Evolutionary conservation across 2,329 filamentous ascomycete species (phyloP).

Genomic region (Escovopsis weberi): DNA sequence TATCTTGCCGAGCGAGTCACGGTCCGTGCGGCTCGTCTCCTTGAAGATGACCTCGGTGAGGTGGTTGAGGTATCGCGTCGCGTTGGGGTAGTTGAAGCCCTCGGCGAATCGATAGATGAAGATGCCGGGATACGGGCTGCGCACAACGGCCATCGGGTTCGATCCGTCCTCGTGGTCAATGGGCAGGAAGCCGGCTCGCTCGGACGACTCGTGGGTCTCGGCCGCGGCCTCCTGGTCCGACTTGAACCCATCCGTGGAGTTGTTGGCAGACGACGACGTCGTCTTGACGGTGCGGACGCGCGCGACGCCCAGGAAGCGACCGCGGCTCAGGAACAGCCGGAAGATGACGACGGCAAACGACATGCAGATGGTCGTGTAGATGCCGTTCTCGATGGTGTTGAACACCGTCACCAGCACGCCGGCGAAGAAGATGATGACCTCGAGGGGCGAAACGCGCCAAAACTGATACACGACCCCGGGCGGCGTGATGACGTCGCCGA

Average conservation of each 20-base stretch:
- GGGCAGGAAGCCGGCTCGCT: conserved; percentile 30
- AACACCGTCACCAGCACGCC: conserved; percentile 78
- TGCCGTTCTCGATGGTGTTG: conserved; percentile 66
- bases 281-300: conserved; percentile 73
- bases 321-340: conserved; percentile 63
- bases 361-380: conserved; percentile 64
- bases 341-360: conserved; percentile 61
- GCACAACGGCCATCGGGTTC: conserved; percentile 31
- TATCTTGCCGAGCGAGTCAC: conserved; percentile 28
- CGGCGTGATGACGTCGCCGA: conserved; percentile 71
- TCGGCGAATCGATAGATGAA: conserved; percentile 41
- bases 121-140: conserved; percentile 36
- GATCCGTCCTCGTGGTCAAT: conserved; percentile 35
- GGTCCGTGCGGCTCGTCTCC: conserved; percentile 30
- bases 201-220: conserved; percentile 31
- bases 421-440: conserved; percentile 72
- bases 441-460: conserved; percentile 71
- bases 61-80: conserved; percentile 34
- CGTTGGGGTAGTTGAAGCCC: conserved; percentile 42
- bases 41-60: conserved; percentile 31
- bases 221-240: conserved; percentile 19
- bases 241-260: conserved; percentile 27
- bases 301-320: conserved; percentile 65
- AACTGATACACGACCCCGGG: conserved; percentile 77
- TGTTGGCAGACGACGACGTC: conserved; percentile 37